Conservation (phyloP, 225 moss, liverwort and hornwort species). For the Pleurozium schreberi region DNA sequence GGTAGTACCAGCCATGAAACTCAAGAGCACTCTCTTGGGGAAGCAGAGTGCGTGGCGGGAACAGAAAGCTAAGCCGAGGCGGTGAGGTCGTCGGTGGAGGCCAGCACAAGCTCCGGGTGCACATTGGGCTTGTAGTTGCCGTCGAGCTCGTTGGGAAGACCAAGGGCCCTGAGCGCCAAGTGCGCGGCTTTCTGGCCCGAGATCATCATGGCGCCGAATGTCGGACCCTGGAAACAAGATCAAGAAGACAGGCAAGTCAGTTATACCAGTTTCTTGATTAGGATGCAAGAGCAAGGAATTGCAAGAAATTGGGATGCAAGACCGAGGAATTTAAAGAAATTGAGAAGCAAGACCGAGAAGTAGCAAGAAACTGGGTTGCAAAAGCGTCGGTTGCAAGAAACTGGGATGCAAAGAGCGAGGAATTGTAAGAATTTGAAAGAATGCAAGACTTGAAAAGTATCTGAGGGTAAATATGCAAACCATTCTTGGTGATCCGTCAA, state of each 20-base stretch:
- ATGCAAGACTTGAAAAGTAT: not conserved
- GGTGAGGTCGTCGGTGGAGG: conserved; percentile 54
- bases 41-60: not conserved
- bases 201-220: conserved; percentile 97
- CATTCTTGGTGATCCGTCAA: conserved; percentile 93
- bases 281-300: not conserved
- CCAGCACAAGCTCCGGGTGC: conserved; percentile 66
- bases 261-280: not conserved
- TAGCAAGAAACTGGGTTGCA: not conserved
- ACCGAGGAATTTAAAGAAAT: not conserved
- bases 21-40: not conserved
- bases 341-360: not conserved
- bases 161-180: conserved; percentile 65
- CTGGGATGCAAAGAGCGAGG: too few species aligned
- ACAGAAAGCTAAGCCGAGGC: conserved; percentile 37
- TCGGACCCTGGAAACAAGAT: conserved; percentile 51
- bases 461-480: not conserved
- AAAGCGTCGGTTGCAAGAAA: not conserved
- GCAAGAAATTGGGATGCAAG: not conserved
- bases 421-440: not conserved
- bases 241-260: not conserved
- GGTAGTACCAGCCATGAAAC: not conserved
- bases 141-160: conserved; percentile 84
- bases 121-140: conserved; percentile 68
- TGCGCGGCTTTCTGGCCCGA: conserved; percentile 94